These are phyloP conservation scores for Pyrus hybrid DNA, from an alignment of 331 rosid species.

Conservation along the genomic window DNA sequence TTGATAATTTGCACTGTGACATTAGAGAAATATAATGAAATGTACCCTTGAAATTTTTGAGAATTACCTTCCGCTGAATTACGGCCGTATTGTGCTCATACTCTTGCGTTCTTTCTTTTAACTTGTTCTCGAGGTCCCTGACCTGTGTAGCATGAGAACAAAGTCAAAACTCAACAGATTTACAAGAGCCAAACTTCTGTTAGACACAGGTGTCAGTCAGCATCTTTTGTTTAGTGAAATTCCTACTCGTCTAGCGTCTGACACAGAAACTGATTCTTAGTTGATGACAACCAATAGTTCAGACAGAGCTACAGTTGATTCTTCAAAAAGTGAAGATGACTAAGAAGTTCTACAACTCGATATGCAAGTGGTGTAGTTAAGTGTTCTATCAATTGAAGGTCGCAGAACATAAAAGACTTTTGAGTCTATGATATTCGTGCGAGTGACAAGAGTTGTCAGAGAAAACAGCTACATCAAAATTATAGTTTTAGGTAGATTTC, in stretches of 20 bases:
- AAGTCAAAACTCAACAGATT: not conserved
- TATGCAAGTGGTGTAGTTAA: not conserved
- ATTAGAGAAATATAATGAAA: not conserved
- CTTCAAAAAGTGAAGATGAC: not conserved
- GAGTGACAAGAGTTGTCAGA: not conserved
- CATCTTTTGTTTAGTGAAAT: not conserved
- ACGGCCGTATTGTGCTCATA: constrained; percentile 38
- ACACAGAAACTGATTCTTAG: not conserved
- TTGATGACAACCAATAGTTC: not conserved
- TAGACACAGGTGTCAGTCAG: not conserved
- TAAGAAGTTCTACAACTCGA: not conserved
- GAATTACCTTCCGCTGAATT: constrained; percentile 45
- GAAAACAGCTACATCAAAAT: not conserved
- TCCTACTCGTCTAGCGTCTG: not conserved
- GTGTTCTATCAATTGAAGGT: not conserved
- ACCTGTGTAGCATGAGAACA: constrained; percentile 27
- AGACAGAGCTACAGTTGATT: not conserved
- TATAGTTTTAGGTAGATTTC: not conserved
- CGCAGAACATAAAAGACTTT: not conserved
- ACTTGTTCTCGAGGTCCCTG: constrained; percentile 48
- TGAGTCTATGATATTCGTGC: not conserved
- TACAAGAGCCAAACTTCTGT: not conserved
- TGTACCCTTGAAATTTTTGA: not conserved
- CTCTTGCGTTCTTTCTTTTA: constrained; percentile 45
- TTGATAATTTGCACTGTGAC: not conserved